A percentile compares a stretch with the other conserved stretches of the same genome.
Evolutionary conservation across 176 grass and related monocot species (phyloP).

Genomic region (Tillandsia fasciculata): DNA sequence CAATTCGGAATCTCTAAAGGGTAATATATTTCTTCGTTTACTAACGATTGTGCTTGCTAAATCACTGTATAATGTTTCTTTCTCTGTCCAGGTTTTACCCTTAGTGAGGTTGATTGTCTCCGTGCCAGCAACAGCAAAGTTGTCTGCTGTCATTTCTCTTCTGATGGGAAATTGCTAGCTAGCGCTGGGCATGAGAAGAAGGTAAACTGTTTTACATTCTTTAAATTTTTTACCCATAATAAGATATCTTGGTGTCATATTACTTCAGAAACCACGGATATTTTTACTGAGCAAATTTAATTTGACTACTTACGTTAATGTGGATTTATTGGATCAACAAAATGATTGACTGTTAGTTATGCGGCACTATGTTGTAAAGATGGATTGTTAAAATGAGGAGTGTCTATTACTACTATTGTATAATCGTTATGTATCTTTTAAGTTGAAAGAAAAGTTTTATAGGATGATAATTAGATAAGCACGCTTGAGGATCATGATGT

Average conservation of each 20-base stretch:
- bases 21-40: constrained; percentile 32
- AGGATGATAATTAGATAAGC: too few species aligned
- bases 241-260: neutral
- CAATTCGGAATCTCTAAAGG: constrained; percentile 57
- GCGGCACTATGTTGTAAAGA: too few species aligned
- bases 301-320: too few species aligned
- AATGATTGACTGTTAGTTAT: too few species aligned
- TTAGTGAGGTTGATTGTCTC: constrained; percentile 52
- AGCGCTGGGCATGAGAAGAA: constrained; percentile 83
- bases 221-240: neutral
- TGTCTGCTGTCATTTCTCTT: constrained; percentile 71
- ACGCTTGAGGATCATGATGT: too few species aligned
- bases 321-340: too few species aligned
- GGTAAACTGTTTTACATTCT: constrained; percentile 25
- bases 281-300: too few species aligned
- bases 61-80: neutral
- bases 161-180: constrained; percentile 68
- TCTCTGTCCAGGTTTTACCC: constrained; percentile 51
- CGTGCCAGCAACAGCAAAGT: constrained; percentile 62
- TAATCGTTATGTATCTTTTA: too few species aligned
- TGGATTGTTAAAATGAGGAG: too few species aligned
- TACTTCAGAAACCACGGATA: neutral
- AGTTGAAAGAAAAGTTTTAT: too few species aligned
- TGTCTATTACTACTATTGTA: too few species aligned
- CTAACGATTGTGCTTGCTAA: neutral